Conservation (phyloP, 495 filamentous ascomycete species). For the Penicillium tannophilum region DNA sequence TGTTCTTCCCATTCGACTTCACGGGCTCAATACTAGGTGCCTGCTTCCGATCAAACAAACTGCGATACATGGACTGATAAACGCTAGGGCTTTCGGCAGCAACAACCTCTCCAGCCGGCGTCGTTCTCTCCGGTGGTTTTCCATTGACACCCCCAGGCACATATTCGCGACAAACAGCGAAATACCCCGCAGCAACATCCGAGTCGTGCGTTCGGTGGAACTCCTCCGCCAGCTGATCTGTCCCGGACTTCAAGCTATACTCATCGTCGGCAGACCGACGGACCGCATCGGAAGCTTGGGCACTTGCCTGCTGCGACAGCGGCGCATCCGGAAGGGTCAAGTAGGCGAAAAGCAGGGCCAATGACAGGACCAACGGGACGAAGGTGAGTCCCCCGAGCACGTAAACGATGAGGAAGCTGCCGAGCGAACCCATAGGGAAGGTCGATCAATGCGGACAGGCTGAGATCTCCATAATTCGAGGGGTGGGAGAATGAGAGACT, state of each 20-base stretch:
- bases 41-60: slow-evolving; percentile 87
- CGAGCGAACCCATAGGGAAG: slow-evolving; percentile 67
- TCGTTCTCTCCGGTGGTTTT: slow-evolving; percentile 83
- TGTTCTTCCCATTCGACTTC: slow-evolving; percentile 57
- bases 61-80: slow-evolving; percentile 97
- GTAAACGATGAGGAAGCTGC: slow-evolving; percentile 73
- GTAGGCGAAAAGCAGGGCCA: slow-evolving; percentile 68
- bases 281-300: slow-evolving; percentile 35
- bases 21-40: slow-evolving; percentile 49
- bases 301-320: slow-evolving; percentile 41
- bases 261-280: slow-evolving; percentile 48
- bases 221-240: slow-evolving; percentile 54
- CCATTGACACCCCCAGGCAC: slow-evolving; percentile 87
- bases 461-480: slow-evolving; percentile 41
- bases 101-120: slow-evolving; percentile 71
- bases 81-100: slow-evolving; percentile 84
- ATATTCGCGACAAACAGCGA: slow-evolving; percentile 92
- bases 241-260: slow-evolving; percentile 50
- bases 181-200: slow-evolving; percentile 92
- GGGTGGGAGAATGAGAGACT: slow-evolving; percentile 10
- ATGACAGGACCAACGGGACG: slow-evolving; percentile 69
- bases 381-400: slow-evolving; percentile 90
- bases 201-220: slow-evolving; percentile 63
- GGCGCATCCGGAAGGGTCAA: slow-evolving; percentile 59
- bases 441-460: slow-evolving; percentile 37